A percentile compares a stretch with the other conserved stretches of the same genome.
phyloP scores from a whole-genome alignment of 1,284 basidiomycete genomes.

The Malassezia arunalokei region DNA sequence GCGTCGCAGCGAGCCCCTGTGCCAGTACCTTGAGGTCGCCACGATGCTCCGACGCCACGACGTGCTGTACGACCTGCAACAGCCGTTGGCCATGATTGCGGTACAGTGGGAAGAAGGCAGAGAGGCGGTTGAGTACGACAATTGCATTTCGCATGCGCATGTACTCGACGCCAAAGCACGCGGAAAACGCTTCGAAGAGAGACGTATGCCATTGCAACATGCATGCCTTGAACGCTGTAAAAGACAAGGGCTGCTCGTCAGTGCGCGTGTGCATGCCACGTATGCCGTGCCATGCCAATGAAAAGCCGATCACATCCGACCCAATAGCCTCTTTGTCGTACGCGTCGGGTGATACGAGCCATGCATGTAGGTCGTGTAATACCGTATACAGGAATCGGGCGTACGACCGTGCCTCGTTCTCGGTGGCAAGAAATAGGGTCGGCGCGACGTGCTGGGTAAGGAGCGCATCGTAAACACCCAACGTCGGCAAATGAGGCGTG shows the following conservation, averaged over 20 bases:
- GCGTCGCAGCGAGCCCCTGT: constrained; percentile 38
- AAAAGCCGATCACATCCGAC: constrained; percentile 37
- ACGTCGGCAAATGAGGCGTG: constrained; percentile 71
- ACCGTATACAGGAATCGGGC: constrained; percentile 64
- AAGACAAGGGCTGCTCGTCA: constrained; percentile 54
- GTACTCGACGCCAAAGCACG: constrained; percentile 38
- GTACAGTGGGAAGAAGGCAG: constrained; percentile 30
- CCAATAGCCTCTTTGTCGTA: constrained; percentile 47
- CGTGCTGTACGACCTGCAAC: constrained; percentile 20
- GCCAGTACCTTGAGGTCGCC: constrained; percentile 42
- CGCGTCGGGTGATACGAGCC: constrained; percentile 17
- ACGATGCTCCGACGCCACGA: constrained; percentile 27
- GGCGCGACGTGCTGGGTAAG: constrained; percentile 51
- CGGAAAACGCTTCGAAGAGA: constrained; percentile 48
- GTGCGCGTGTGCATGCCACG: constrained; percentile 6
- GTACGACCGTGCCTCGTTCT: constrained; percentile 89
- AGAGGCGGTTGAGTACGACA: constrained; percentile 38
- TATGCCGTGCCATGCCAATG: constrained; percentile 22
- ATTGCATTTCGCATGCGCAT: constrained; percentile 43
- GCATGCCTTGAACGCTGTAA: constrained; percentile 60
- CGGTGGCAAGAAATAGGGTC: constrained; percentile 80
- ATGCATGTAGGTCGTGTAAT: constrained; percentile 53
- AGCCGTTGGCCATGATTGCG: constrained; percentile 29
- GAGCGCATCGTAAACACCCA: constrained; percentile 72
- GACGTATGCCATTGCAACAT: constrained; percentile 71